Conservation (phyloP, 2,329 filamentous ascomycete genomes). For the Fusarium graminum region DNA sequence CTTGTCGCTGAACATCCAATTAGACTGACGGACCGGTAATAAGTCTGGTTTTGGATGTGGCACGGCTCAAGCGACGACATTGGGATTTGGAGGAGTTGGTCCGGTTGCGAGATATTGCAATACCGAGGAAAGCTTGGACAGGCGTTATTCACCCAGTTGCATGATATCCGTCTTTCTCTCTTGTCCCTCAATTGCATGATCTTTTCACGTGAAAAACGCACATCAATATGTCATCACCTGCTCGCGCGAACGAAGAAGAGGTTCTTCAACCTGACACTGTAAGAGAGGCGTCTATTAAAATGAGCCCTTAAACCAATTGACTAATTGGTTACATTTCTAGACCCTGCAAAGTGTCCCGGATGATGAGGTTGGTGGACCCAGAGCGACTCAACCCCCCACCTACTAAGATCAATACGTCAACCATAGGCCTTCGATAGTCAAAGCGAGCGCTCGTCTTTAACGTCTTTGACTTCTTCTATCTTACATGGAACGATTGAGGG, state of each 20-base stretch:
- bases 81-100: background rate
- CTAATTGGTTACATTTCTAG: slow-evolving; percentile 7
- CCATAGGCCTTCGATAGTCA: slow-evolving; percentile 32
- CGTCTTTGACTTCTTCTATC: slow-evolving; percentile 49
- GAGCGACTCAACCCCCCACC: background rate
- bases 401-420: slow-evolving; percentile 15
- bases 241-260: background rate
- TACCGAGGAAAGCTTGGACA: slow-evolving; percentile 8
- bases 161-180: background rate
- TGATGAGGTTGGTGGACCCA: slow-evolving; percentile 38
- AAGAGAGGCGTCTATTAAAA: background rate
- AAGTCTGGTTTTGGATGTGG: slow-evolving; percentile 9
- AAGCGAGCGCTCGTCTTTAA: slow-evolving; percentile 38
- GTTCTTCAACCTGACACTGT: slow-evolving; percentile 15
- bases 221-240: slow-evolving; percentile 14
- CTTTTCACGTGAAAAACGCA: background rate
- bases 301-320: slow-evolving; percentile 3
- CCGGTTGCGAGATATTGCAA: background rate
- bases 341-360: slow-evolving; percentile 27
- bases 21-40: background rate
- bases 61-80: background rate
- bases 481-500: slow-evolving; percentile 48
- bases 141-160: background rate
- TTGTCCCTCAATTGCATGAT: background rate
- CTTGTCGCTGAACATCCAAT: slow-evolving; percentile 13